Conservation (phyloP, 805 yeast genomes). For the Diddensiella caesifluorescens region DNA sequence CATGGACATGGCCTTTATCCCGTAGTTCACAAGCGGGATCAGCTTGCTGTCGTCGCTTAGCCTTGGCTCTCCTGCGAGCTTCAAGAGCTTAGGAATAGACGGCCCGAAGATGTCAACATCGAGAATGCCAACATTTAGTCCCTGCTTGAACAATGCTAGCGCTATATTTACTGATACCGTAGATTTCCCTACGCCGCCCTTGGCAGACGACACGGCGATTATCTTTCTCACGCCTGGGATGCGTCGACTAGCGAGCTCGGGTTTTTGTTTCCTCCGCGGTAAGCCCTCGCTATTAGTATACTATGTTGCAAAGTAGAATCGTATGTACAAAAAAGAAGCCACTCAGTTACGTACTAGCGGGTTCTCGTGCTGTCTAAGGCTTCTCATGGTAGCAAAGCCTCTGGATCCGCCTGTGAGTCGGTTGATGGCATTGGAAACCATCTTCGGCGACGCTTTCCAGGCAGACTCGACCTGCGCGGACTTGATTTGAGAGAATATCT, state of each 20-base stretch:
- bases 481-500: constrained; percentile 24
- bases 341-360: constrained; percentile 44
- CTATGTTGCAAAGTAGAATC: constrained; percentile 1
- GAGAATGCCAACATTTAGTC: constrained; percentile 58
- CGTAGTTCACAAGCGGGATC: constrained; percentile 65
- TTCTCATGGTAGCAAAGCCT: constrained; percentile 25
- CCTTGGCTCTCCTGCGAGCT: constrained; percentile 66
- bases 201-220: constrained; percentile 65
- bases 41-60: constrained; percentile 48
- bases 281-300: constrained; percentile 2
- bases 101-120: constrained; percentile 88
- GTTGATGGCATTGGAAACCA: constrained; percentile 27
- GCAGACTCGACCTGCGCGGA: constrained; percentile 27
- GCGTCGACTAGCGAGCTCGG: constrained; percentile 35
- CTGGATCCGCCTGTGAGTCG: constrained; percentile 20
- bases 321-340: not conserved
- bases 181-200: constrained; percentile 80
- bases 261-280: constrained; percentile 16
- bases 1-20: constrained; percentile 84
- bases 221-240: constrained; percentile 60
- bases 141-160: constrained; percentile 47
- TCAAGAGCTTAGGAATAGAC: constrained; percentile 66
- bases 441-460: constrained; percentile 30
- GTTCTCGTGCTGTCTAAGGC: constrained; percentile 39
- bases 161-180: constrained; percentile 68